Percentiles rank a stretch among this genome's conserved stretches.
Evolutionary conservation across 495 filamentous ascomycete genomes (phyloP).

Genomic region (Sporormia fimetaria): DNA sequence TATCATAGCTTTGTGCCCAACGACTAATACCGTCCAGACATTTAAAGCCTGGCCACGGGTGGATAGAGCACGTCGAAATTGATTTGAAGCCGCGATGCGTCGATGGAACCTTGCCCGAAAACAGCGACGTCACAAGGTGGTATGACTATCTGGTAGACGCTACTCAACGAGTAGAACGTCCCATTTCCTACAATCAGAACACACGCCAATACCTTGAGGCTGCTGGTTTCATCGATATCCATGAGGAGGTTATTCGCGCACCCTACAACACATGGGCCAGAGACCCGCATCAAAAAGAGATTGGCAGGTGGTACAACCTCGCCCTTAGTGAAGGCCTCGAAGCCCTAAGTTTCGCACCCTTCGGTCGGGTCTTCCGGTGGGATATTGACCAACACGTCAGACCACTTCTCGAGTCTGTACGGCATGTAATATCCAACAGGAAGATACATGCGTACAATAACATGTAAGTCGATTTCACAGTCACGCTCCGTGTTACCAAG

Average conservation of each 20-base stretch:
- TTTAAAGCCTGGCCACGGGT: slow-evolving; percentile 64
- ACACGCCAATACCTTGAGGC: slow-evolving; percentile 52
- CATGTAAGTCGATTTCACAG: slow-evolving; percentile 44
- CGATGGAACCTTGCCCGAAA: slow-evolving; percentile 46
- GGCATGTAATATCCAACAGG: slow-evolving; percentile 56
- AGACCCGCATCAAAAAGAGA: slow-evolving; percentile 54
- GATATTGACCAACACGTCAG: slow-evolving; percentile 49
- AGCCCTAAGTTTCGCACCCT: slow-evolving; percentile 60
- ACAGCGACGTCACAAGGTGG: slow-evolving; percentile 50
- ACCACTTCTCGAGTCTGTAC: slow-evolving; percentile 50
- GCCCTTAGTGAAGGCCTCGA: slow-evolving; percentile 59
- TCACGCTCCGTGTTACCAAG: slow-evolving; percentile 15
- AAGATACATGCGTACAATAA: slow-evolving; percentile 63
- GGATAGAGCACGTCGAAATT: slow-evolving; percentile 87
- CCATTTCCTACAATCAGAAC: slow-evolving; percentile 53
- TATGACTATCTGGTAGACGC: slow-evolving; percentile 56
- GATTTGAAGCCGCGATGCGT: slow-evolving; percentile 72
- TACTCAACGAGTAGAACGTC: slow-evolving; percentile 52
- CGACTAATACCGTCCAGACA: slow-evolving; percentile 40
- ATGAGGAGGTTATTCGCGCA: slow-evolving; percentile 58
- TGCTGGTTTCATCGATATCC: slow-evolving; percentile 75
- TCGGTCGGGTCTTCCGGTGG: slow-evolving; percentile 57
- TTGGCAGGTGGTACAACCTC: slow-evolving; percentile 79
- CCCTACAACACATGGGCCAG: slow-evolving; percentile 71
- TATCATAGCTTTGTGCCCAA: neutral